A percentile compares a stretch with the other conserved stretches of the same genome.
Conservation (phyloP, 2,329 filamentous ascomycete species). For the Penicillium sp. region DNA sequence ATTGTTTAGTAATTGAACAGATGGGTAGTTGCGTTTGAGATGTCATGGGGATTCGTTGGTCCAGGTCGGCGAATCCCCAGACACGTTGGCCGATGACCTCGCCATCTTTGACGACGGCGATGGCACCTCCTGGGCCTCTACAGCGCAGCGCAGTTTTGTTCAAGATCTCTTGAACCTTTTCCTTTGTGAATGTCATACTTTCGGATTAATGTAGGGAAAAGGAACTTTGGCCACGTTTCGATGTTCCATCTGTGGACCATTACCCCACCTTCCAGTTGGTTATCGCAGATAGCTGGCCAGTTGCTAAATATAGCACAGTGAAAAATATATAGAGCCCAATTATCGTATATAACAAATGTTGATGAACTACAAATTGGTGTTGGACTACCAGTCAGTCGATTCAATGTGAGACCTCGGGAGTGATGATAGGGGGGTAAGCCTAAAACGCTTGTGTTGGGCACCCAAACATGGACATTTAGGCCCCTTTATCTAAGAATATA, state of each 20-base stretch:
- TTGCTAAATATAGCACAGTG: neutral
- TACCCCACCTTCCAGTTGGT: conserved; percentile 13
- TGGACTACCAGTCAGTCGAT: neutral
- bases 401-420: neutral
- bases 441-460: neutral
- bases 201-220: neutral
- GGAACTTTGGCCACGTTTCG: neutral
- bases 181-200: conserved; percentile 10
- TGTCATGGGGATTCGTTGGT: conserved; percentile 38
- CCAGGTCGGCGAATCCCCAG: conserved; percentile 48
- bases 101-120: conserved; percentile 46
- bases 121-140: conserved; percentile 44
- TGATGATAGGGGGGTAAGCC: neutral
- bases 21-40: conserved; percentile 43
- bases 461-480: neutral
- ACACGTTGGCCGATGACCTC: conserved; percentile 38
- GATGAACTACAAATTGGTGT: neutral
- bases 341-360: neutral
- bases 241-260: neutral
- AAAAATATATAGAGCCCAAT: too few species aligned
- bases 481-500: neutral
- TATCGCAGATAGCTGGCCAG: neutral
- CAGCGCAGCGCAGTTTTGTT: conserved; percentile 20
- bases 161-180: conserved; percentile 17
- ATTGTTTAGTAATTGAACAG: conserved; percentile 50